Percentiles rank a stretch among this genome's conserved stretches.
Evolutionary conservation across 1,284 basidiomycete species (phyloP).

Genomic region (Cystobasidium sp.): DNA sequence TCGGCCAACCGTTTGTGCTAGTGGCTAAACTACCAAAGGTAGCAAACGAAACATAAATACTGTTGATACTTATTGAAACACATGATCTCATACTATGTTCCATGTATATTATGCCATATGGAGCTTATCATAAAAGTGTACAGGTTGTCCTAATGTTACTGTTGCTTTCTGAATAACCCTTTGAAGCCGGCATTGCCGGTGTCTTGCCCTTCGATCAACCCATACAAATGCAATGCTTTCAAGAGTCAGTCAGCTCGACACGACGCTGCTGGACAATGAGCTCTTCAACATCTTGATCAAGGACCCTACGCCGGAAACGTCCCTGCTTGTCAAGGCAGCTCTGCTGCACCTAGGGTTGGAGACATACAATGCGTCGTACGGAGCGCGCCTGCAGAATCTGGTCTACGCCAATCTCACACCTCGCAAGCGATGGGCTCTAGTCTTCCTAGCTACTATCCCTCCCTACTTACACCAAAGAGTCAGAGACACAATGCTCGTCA

Average conservation of each 20-base stretch:
- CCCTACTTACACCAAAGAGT: conserved; percentile 48
- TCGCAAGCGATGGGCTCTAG: conserved; percentile 50
- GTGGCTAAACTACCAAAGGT: too few species aligned
- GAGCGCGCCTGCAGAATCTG: conserved; percentile 87
- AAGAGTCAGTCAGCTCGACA: conserved; percentile 87
- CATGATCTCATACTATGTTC: too few species aligned
- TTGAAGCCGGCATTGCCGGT: conserved; percentile 16
- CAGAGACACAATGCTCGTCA: conserved; percentile 49
- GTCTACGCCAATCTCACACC: conserved; percentile 62
- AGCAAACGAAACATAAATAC: too few species aligned
- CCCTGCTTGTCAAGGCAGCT: conserved; percentile 15
- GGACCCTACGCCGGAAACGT: conserved; percentile 56
- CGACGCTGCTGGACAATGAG: conserved; percentile 88
- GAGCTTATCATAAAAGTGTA: too few species aligned
- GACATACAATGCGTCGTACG: conserved; percentile 82
- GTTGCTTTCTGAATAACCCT: too few species aligned
- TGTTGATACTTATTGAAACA: too few species aligned
- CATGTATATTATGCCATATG: too few species aligned
- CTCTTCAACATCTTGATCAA: conserved; percentile 80
- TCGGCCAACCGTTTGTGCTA: too few species aligned
- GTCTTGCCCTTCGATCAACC: conserved; percentile 18
- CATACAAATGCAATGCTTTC: conserved; percentile 9
- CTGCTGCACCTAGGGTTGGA: conserved; percentile 61
- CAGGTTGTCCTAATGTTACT: too few species aligned
- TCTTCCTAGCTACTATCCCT: conserved; percentile 36